These are phyloP conservation scores for Coemansia sp. DNA, from an alignment of 192 early-diverging fungal genomes.

Conservation along the genomic window DNA sequence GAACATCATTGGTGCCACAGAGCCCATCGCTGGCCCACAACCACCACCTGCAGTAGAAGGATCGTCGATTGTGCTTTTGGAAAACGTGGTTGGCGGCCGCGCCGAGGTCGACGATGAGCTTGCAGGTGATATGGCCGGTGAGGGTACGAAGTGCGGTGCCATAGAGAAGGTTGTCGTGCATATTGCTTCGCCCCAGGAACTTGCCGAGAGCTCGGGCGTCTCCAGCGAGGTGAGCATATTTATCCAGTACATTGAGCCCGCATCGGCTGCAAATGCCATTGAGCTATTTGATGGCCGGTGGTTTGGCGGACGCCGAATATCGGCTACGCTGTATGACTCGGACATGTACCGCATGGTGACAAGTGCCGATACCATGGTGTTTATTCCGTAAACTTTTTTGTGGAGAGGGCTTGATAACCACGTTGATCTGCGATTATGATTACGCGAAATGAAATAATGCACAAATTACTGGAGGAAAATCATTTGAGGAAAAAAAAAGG, in stretches of 20 bases:
- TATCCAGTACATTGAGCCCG: constrained; percentile 65
- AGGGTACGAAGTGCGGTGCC: constrained; percentile 78
- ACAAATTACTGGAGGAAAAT: neutral
- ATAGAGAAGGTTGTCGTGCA: constrained; percentile 68
- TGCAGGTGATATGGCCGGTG: constrained; percentile 79
- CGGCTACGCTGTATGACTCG: constrained; percentile 61
- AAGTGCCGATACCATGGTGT: constrained; percentile 52
- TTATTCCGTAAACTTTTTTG: constrained; percentile 31
- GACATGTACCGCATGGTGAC: constrained; percentile 56
- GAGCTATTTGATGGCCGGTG: constrained; percentile 74
- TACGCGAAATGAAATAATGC: constrained; percentile 1
- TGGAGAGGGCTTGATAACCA: too few relatives aligned
- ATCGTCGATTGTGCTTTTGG: constrained; percentile 60
- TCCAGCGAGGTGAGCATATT: constrained; percentile 68
- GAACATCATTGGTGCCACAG: constrained; percentile 17
- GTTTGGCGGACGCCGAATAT: constrained; percentile 78
- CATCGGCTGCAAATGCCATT: constrained; percentile 54
- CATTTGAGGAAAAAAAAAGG: too few relatives aligned
- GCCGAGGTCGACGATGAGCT: constrained; percentile 79
- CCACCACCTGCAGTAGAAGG: constrained; percentile 1
- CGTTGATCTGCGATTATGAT: neutral
- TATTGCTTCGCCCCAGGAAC: constrained; percentile 40
- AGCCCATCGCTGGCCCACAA: constrained; percentile 30
- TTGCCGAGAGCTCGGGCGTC: constrained; percentile 2
- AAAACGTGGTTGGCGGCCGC: constrained; percentile 69